phyloP scores from a whole-genome alignment of 306 rosid species.

The Cicer yamashitae region DNA sequence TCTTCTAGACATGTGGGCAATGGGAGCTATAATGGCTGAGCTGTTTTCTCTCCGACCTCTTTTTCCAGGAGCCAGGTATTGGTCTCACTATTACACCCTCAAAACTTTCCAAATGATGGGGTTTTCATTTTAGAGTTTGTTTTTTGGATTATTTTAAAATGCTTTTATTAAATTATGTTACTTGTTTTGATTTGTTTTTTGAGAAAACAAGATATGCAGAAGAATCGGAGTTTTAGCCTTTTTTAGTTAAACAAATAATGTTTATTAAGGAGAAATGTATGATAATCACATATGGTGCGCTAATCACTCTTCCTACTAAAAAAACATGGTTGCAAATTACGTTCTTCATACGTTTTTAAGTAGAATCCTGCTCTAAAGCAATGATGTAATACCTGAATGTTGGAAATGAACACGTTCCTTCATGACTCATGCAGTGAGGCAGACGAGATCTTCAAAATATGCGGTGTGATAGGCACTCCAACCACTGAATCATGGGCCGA shows the following conservation, averaged over 20 bases:
- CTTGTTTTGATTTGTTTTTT: neutral
- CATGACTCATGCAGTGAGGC: slow-evolving; percentile 66
- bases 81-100: neutral
- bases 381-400: slow-evolving; percentile 7
- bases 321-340: neutral
- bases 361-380: slow-evolving; percentile 14
- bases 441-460: slow-evolving; percentile 91
- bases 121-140: neutral
- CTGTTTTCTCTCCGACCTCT: slow-evolving; percentile 90
- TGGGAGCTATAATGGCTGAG: slow-evolving; percentile 99
- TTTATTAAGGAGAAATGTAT: too few species aligned
- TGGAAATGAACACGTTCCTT: slow-evolving; percentile 29
- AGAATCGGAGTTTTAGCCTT: neutral
- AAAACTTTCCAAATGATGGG: neutral
- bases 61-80: slow-evolving; percentile 89
- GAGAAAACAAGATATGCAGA: neutral
- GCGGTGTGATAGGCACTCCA: slow-evolving; percentile 91
- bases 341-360: neutral
- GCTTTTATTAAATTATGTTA: neutral
- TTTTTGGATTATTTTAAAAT: neutral
- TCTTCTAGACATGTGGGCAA: slow-evolving; percentile 95
- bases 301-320: neutral
- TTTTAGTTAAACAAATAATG: too few species aligned
- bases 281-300: neutral
- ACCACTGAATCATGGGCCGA: slow-evolving; percentile 80